Evolutionary conservation across 2,329 filamentous ascomycete genomes (phyloP).

Genomic region (Westerdykella ornata): DNA sequence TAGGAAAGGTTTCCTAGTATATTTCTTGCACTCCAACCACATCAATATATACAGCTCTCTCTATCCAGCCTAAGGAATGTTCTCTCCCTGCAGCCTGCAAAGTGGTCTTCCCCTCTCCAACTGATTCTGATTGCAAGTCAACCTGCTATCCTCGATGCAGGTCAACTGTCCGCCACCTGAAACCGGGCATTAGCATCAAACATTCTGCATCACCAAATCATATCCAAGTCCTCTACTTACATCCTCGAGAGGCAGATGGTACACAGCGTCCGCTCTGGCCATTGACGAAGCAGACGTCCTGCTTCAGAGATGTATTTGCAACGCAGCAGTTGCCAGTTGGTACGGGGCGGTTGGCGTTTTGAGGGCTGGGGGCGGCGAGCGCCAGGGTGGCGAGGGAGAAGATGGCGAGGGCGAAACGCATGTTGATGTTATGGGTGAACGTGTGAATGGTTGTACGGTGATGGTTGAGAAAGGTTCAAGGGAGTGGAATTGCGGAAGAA

Average conservation of each 20-base stretch:
- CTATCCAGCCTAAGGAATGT: background rate
- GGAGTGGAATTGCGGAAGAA: background rate
- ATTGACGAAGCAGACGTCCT: slow-evolving; percentile 27
- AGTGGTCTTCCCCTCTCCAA: slow-evolving; percentile 21
- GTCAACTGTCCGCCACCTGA: slow-evolving; percentile 22
- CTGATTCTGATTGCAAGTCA: slow-evolving; percentile 20
- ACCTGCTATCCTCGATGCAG: slow-evolving; percentile 20
- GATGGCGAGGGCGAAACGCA: slow-evolving; percentile 20
- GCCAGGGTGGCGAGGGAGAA: slow-evolving; percentile 18
- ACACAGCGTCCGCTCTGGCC: slow-evolving; percentile 23
- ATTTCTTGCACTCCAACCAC: slow-evolving; percentile 4
- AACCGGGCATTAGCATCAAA: background rate
- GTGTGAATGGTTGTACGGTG: background rate
- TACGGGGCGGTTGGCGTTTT: slow-evolving; percentile 22
- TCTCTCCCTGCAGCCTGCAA: slow-evolving; percentile 7
- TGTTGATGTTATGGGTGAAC: slow-evolving; percentile 7
- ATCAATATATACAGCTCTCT: slow-evolving; percentile 2
- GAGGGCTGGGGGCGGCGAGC: slow-evolving; percentile 13
- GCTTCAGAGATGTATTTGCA: slow-evolving; percentile 24
- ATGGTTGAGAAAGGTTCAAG: background rate
- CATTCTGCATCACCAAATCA: background rate
- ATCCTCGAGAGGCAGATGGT: slow-evolving; percentile 18
- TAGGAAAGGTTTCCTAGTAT: too few relatives aligned
- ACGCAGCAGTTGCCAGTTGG: slow-evolving; percentile 21
- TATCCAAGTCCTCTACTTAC: slow-evolving; percentile 8